A percentile compares a stretch with the other conserved stretches of the same genome.
Conservation (phyloP, 169 alveolate genomes). For the Plasmodium inui region DNA sequence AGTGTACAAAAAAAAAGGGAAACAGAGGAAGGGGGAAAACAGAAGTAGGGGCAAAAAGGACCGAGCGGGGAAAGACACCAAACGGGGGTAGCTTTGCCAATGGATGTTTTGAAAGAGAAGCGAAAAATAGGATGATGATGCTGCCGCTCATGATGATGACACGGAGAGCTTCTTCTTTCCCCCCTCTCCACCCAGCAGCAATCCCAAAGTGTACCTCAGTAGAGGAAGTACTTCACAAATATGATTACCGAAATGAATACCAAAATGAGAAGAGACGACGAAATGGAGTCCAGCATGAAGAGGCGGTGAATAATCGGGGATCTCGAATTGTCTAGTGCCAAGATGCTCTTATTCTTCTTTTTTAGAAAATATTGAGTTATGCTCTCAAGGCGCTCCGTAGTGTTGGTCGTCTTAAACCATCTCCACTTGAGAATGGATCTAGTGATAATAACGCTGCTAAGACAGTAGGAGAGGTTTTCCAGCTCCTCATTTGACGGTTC, state of each 20-base stretch:
- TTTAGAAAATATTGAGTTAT: conserved; percentile 62
- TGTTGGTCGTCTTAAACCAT: conserved; percentile 63
- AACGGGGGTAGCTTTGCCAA: neutral
- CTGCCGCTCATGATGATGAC: neutral
- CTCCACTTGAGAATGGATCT: conserved; percentile 55
- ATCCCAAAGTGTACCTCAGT: neutral
- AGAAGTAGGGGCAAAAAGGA: neutral
- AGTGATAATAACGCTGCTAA: conserved; percentile 61
- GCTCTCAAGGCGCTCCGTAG: conserved; percentile 57
- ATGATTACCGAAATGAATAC: conserved; percentile 18
- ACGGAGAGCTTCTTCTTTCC: neutral
- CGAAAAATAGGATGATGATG: neutral
- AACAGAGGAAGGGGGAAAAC: no score
- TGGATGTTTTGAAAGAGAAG: neutral
- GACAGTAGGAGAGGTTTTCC: conserved; percentile 48
- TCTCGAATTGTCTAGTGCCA: conserved; percentile 64
- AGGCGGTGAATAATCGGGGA: conserved; percentile 60
- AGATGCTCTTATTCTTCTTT: conserved; percentile 65
- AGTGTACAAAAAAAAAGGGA: neutral
- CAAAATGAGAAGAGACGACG: conserved; percentile 28
- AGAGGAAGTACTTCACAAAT: conserved; percentile 33
- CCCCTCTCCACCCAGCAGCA: neutral
- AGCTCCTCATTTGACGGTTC: conserved; percentile 65
- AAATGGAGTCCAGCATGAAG: conserved; percentile 63
- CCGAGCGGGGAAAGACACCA: neutral